Base-by-base conservation (phyloP, 768 basidiomycete species). In the Trametes cubensis region DNA sequence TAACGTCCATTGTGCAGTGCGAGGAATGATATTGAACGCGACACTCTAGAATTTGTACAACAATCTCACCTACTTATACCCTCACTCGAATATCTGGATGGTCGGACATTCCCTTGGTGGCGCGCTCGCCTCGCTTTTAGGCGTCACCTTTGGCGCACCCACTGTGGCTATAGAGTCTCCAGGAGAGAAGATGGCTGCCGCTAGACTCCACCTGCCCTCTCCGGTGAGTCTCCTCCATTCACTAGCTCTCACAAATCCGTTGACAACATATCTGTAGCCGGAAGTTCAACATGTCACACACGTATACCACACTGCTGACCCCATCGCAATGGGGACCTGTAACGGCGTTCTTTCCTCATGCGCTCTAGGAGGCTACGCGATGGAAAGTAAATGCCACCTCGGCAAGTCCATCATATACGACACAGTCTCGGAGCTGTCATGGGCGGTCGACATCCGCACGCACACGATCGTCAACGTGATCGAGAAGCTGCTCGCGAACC, bases 291-390 rank as follows among this genome's bases (percentile, higher is more conserved):
- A 91, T 67, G 81, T 97, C 63, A 95, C 91, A 0, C 95, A 98
- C 73, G 80, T 98, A 28, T 97, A 91, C 74, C 92, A 97, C 70
- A 96, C 89, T 21, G 95, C 95, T 26, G 95, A 98, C 75, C 95
- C 95, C 6, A 91, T 98, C 53, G 85, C 95, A 20, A 93, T 93
- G 87, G 91, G 91, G 39, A 88, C 86, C 8, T 94, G 93, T 75
- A 94, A 84, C 59, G 92, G 92, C 15, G 78, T 90, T 2, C 69
- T 91, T 0, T 94, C 90, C 0, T 84, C 87, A 1, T 98, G 95
- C 71, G 86, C 90, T 4, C 74, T 93, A 11, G 92, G 82, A 21
- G 95, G 95, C n/a, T 97, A 91, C 70, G 95, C 93, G 3, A 81
- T 95, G 81, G 93, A 94, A 74, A 82, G 88, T 41, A 79, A 81